Conservation (phyloP, 306 rosid genomes). For the Vigna angularis region DNA sequence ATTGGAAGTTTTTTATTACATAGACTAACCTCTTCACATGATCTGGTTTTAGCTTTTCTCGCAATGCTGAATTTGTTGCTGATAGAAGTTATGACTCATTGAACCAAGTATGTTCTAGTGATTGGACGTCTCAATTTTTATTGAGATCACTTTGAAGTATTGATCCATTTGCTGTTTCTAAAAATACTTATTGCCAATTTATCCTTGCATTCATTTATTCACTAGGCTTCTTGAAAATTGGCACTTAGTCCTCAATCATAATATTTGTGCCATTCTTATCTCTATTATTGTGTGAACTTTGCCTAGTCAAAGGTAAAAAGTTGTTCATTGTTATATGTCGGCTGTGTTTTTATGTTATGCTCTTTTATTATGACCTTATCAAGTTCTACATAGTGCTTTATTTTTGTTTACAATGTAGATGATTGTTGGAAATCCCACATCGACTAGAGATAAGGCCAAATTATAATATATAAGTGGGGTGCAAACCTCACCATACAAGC, state of each 20-base stretch:
- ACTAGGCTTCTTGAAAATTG: neutral
- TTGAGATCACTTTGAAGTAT: slow-evolving; percentile 19
- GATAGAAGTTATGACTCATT: slow-evolving; percentile 46
- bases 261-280: slow-evolving; percentile 7
- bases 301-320: neutral
- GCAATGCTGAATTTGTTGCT: slow-evolving; percentile 44
- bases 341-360: neutral
- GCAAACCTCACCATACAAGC: too few relatives aligned
- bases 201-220: slow-evolving; percentile 12
- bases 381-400: slow-evolving; percentile 17
- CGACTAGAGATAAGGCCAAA: too few relatives aligned
- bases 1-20: slow-evolving; percentile 11
- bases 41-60: slow-evolving; percentile 56
- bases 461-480: too few relatives aligned
- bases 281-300: neutral
- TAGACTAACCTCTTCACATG: slow-evolving; percentile 35
- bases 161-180: slow-evolving; percentile 27
- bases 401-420: slow-evolving; percentile 8
- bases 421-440: too few relatives aligned
- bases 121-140: slow-evolving; percentile 8
- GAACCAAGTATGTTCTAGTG: slow-evolving; percentile 60
- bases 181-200: neutral
- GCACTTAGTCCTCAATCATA: slow-evolving; percentile 11
- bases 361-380: neutral
- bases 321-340: neutral